These are phyloP conservation scores for Mycocentrospora acerina DNA, from an alignment of 2,329 filamentous ascomycete genomes.

Conservation along the genomic window DNA sequence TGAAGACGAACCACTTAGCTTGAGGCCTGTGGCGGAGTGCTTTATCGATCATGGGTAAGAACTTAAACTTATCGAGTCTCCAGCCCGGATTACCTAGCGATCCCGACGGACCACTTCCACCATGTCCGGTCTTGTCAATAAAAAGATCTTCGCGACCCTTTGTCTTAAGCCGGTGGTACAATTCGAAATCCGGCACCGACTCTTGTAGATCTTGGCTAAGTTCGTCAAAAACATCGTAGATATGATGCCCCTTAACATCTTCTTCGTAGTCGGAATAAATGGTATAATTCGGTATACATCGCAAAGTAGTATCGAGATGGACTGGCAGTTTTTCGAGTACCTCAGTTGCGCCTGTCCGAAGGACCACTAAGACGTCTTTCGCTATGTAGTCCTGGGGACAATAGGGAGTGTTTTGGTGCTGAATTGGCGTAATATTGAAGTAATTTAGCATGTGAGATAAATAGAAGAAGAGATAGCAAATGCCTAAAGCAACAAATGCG, in stretches of 20 bases:
- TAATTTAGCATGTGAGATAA: conserved; percentile 1
- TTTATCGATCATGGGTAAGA: conserved; percentile 34
- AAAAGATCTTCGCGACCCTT: conserved; percentile 24
- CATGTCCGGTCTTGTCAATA: conserved; percentile 16
- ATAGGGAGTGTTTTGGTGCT: neutral
- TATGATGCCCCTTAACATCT: conserved; percentile 19
- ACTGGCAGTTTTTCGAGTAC: conserved; percentile 54
- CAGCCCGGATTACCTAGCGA: conserved; percentile 16
- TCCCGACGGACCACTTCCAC: conserved; percentile 11
- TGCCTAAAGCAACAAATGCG: neutral
- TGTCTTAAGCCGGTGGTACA: conserved; percentile 31
- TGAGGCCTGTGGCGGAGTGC: conserved; percentile 38
- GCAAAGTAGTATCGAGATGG: conserved; percentile 36
- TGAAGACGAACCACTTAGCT: conserved; percentile 60
- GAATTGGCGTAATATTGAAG: neutral
- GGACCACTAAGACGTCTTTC: conserved; percentile 53
- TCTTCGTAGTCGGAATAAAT: conserved; percentile 40
- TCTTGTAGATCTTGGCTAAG: conserved; percentile 24
- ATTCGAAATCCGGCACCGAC: conserved; percentile 29
- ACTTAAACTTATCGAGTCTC: conserved; percentile 38
- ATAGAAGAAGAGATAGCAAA: conserved; percentile 6
- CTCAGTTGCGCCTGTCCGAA: conserved; percentile 59
- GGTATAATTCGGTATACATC: conserved; percentile 32
- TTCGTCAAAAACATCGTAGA: conserved; percentile 33
- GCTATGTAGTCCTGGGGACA: conserved; percentile 3